A percentile compares a stretch with the other conserved stretches of the same genome.
These are phyloP conservation scores for Rubroboletus satanas DNA, from an alignment of 768 basidiomycete species.

Conservation along the genomic window DNA sequence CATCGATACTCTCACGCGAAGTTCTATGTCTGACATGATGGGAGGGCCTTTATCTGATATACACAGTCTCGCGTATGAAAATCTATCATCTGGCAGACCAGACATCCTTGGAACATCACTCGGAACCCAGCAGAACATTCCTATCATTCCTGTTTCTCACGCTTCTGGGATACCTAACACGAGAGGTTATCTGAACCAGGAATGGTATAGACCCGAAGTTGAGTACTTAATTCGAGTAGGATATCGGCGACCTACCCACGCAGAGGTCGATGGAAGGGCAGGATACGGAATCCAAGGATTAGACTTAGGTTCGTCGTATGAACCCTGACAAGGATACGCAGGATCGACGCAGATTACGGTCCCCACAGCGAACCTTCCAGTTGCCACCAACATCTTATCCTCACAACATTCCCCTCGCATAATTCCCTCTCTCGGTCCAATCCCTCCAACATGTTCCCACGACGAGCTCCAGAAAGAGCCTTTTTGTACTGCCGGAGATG, in stretches of 20 bases:
- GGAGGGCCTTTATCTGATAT: background rate
- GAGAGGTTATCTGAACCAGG: slow-evolving; percentile 1
- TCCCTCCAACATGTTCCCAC: slow-evolving; percentile 8
- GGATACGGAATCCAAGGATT: slow-evolving; percentile 16
- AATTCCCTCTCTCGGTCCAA: background rate
- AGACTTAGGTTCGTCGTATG: slow-evolving; percentile 7
- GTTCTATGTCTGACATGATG: slow-evolving; percentile 10
- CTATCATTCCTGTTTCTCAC: slow-evolving; percentile 1
- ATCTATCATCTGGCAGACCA: background rate
- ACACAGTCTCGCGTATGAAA: slow-evolving; percentile 3
- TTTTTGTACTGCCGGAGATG: background rate
- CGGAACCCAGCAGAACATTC: background rate
- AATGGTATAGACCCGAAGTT: background rate
- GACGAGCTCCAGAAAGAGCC: background rate
- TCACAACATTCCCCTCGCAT: background rate
- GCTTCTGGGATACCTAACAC: slow-evolving; percentile 1
- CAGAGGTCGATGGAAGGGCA: background rate
- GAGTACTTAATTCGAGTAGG: slow-evolving; percentile 2
- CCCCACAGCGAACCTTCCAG: background rate
- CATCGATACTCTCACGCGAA: slow-evolving; percentile 3
- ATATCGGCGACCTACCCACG: slow-evolving; percentile 5
- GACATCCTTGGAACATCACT: background rate
- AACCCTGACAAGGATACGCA: background rate
- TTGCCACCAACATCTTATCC: background rate
- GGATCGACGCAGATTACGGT: background rate